Conservation (phyloP, 352 stramenopile genomes). For the Thraustotheca clavata region DNA sequence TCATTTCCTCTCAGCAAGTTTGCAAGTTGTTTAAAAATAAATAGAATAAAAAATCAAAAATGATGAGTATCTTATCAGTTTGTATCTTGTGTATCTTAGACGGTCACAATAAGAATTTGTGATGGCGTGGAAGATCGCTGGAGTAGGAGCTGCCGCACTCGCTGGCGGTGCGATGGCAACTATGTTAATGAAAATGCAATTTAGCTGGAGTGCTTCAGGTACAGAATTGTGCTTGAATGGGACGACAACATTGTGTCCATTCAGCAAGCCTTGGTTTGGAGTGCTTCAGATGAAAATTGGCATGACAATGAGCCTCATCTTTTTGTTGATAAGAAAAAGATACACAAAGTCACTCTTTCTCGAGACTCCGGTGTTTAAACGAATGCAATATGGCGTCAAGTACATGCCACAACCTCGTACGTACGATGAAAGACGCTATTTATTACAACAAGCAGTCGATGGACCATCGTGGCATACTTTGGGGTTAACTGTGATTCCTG, state of each 20-base stretch:
- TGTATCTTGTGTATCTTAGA: background rate
- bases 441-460: conserved; percentile 14
- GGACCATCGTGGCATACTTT: conserved; percentile 13
- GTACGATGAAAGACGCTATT: conserved; percentile 17
- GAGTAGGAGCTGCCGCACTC: background rate
- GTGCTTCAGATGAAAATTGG: conserved; percentile 24
- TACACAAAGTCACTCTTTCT: background rate
- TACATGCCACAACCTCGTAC: conserved; percentile 15
- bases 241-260: background rate
- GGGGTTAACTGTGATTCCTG: conserved; percentile 22
- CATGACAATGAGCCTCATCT: conserved; percentile 20
- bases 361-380: conserved; percentile 20
- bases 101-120: background rate
- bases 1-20: too few relatives aligned
- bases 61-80: too few relatives aligned
- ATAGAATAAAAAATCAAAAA: too few relatives aligned
- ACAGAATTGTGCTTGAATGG: background rate
- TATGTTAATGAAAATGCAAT: conserved; percentile 18
- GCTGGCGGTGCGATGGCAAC: conserved; percentile 10
- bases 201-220: background rate
- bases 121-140: conserved; percentile 2
- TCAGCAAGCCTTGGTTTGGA: conserved; percentile 23
- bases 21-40: too few relatives aligned
- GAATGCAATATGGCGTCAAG: conserved; percentile 6
- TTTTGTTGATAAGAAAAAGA: background rate